Evolutionary conservation across 2,329 filamentous ascomycete species (phyloP), one percentile per base, ranked within the genome.

Genomic region (Sarocladiaceae sp.): DNA sequence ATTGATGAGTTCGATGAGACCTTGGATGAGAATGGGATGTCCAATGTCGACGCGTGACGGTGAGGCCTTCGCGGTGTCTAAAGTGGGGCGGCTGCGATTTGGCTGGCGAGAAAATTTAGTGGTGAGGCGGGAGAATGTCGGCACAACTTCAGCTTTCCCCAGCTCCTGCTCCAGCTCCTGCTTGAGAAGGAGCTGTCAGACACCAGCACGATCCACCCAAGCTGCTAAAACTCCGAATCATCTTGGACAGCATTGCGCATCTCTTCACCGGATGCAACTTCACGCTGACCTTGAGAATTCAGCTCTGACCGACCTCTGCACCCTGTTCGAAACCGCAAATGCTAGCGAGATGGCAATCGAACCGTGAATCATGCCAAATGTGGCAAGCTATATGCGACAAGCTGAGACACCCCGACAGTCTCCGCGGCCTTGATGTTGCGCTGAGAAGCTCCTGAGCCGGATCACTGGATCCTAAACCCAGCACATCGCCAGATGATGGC

Each of bases 11-110:
- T n/a, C n/a, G 26, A 33, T 48, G 44, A 48, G 44, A n/a, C 12
- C 29, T 29, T 28, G 15, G 26, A 22, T 48, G 44, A 48, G 44
- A 48, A 40, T 26, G 20, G 12, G 26, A 11, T 31, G 22, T 10
- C 10, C 15, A 15, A 10, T 15, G 25, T 29, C 7, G 44, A 48
- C 44, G 44, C 44, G 44, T 48, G 44, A 48, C n/a, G 26, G n/a
- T 48, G 44, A 48, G 44, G 44, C 44, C 26, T 48, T 31, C 44
- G 18, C 44, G 44, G 28, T 48, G 44, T 48, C 23, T 17, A 48
- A 48, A 48, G 44, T 48, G 44, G 44, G 44, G 44, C 44, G 44
- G 26, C 5, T 48, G 37, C 40, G 40, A 44, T 28, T 33, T 31
- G 26, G 26, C 44, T 5, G 26, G 25, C 44, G 26, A 29, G 44